Conservation (phyloP, 495 filamentous ascomycete species). For the Hypoxylon subgilvum region DNA sequence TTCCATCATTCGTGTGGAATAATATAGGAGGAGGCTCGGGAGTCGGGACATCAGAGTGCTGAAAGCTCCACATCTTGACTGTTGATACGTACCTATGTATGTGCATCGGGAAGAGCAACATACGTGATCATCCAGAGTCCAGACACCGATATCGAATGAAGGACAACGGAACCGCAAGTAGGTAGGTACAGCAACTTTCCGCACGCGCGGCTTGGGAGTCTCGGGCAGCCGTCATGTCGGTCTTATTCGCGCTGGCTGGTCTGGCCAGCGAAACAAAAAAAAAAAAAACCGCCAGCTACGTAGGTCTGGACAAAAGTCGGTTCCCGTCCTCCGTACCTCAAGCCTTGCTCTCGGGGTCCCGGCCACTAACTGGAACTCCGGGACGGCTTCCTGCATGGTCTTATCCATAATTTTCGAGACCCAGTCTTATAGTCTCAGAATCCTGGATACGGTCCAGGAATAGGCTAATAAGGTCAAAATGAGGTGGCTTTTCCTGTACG, state of each 20-base stretch:
- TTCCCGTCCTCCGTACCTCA: slow-evolving; percentile 28
- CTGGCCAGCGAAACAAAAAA: slow-evolving; percentile 7
- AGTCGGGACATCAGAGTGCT: no score
- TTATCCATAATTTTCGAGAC: slow-evolving; percentile 39
- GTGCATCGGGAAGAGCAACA: slow-evolving; percentile 21
- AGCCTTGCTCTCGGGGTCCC: slow-evolving; percentile 29
- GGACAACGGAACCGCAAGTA: slow-evolving; percentile 2
- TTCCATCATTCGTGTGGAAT: no score
- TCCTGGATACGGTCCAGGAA: slow-evolving; percentile 23
- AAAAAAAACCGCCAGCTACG: slow-evolving; percentile 10
- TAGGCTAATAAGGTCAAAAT: slow-evolving; percentile 31
- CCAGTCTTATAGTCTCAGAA: slow-evolving; percentile 31
- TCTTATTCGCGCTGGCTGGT: slow-evolving; percentile 2
- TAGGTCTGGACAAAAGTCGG: slow-evolving; percentile 28
- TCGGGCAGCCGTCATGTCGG: slow-evolving; percentile 24
- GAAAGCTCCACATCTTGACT: not conserved
- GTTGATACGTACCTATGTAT: not conserved
- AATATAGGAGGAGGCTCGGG: no score
- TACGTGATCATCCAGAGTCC: not conserved
- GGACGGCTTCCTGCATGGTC: slow-evolving; percentile 36
- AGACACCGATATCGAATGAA: not conserved
- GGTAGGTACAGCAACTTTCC: not conserved
- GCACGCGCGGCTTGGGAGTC: slow-evolving; percentile 21
- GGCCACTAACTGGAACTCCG: slow-evolving; percentile 26
- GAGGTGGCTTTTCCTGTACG: slow-evolving; percentile 33